These are phyloP conservation scores for Rhizopus stolonifer DNA, from an alignment of 371 early-diverging fungal species.

Conservation along the genomic window DNA sequence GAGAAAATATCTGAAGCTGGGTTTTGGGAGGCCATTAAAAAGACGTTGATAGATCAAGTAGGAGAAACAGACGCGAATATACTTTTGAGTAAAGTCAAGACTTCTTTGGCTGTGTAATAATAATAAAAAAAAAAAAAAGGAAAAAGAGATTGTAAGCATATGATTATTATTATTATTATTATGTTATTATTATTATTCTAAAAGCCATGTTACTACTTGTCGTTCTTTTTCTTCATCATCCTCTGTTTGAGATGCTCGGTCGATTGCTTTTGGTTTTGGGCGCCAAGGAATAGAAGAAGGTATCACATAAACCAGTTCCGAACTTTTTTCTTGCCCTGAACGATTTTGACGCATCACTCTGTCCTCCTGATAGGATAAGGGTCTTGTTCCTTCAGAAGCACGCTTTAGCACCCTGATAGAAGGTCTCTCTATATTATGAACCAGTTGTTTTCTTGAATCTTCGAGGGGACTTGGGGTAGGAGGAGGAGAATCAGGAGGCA, in stretches of 20 bases:
- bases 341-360: too few species aligned
- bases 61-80: slow-evolving; percentile 25
- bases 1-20: slow-evolving; percentile 27
- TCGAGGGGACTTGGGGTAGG: slow-evolving; percentile 12
- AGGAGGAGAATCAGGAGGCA: slow-evolving; percentile 18
- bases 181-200: too few species aligned
- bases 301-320: slow-evolving; percentile 14
- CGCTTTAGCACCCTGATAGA: background rate
- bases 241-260: slow-evolving; percentile 18
- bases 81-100: slow-evolving; percentile 19
- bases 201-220: slow-evolving; percentile 15
- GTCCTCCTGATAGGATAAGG: too few species aligned
- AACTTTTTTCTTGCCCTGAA: too few species aligned
- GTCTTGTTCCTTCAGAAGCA: slow-evolving; percentile 14
- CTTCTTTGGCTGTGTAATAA: slow-evolving; percentile 12
- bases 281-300: slow-evolving; percentile 2
- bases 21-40: slow-evolving; percentile 37
- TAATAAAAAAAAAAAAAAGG: background rate
- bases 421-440: background rate
- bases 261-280: background rate
- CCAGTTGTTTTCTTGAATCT: background rate
- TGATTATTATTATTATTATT: too few species aligned
- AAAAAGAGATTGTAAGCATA: background rate
- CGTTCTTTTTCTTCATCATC: slow-evolving; percentile 20
- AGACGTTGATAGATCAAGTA: slow-evolving; percentile 25